These are phyloP conservation scores for Fraxinus latifolia DNA, from an alignment of 305 asterid genomes.

Conservation along the genomic window DNA sequence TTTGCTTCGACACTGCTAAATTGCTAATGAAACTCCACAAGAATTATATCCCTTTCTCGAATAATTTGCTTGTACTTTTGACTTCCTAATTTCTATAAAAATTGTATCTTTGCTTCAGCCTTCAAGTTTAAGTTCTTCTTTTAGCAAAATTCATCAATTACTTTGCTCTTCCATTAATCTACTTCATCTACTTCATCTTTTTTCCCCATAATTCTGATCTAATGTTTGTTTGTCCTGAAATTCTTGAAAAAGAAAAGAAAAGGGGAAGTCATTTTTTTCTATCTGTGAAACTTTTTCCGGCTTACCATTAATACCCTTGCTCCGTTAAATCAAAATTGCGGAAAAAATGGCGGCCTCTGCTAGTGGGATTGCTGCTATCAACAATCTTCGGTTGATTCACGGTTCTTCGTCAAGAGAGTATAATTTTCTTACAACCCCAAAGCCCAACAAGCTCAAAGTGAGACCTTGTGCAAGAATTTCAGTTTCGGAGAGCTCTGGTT, in stretches of 20 bases:
- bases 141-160: neutral
- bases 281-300: neutral
- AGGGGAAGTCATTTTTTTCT: neutral
- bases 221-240: neutral
- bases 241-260: neutral
- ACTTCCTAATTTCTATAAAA: neutral
- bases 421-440: constrained; percentile 29
- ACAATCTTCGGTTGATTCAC: constrained; percentile 37
- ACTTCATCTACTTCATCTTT: neutral
- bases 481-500: constrained; percentile 20
- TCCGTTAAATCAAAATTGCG: neutral
- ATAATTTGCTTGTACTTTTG: neutral
- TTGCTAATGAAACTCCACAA: neutral
- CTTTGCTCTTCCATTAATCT: neutral
- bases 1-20: neutral
- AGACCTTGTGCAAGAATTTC: constrained; percentile 31
- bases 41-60: neutral
- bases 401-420: constrained; percentile 31
- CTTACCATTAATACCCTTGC: neutral
- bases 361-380: constrained; percentile 45
- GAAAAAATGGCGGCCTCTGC: constrained; percentile 43
- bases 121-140: neutral
- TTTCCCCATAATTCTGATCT: neutral
- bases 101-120: neutral
- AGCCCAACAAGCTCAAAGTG: constrained; percentile 29